These are phyloP conservation scores for Alternaria tenuissima DNA, from an alignment of 2,329 filamentous ascomycete species.

Conservation along the genomic window DNA sequence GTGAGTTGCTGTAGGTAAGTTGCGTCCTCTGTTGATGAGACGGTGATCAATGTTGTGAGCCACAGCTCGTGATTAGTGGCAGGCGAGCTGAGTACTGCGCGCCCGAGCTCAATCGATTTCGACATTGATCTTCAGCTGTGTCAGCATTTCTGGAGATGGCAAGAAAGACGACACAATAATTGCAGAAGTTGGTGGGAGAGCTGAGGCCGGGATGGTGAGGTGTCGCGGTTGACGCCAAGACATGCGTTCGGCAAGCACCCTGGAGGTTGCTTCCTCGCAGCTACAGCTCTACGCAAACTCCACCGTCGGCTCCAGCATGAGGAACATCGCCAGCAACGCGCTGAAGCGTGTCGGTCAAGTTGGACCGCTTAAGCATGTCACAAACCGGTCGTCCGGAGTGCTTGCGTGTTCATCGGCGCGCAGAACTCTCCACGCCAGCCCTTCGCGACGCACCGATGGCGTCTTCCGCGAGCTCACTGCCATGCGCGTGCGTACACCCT, in stretches of 20 bases:
- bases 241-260: slow-evolving; percentile 24
- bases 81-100: slow-evolving; percentile 41
- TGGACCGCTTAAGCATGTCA: slow-evolving; percentile 13
- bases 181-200: slow-evolving; percentile 6
- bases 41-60: slow-evolving; percentile 47
- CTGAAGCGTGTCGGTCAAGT: slow-evolving; percentile 25
- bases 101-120: slow-evolving; percentile 44
- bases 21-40: slow-evolving; percentile 38
- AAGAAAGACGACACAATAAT: neutral
- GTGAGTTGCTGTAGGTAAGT: slow-evolving; percentile 35
- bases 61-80: slow-evolving; percentile 43
- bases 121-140: slow-evolving; percentile 28
- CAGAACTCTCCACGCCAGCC: slow-evolving; percentile 38
- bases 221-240: slow-evolving; percentile 28
- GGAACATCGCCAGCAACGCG: slow-evolving; percentile 25
- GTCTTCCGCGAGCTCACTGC: slow-evolving; percentile 64
- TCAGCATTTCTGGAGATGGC: slow-evolving; percentile 4
- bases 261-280: slow-evolving; percentile 29
- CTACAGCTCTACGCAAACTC: slow-evolving; percentile 13
- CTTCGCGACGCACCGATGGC: slow-evolving; percentile 58
- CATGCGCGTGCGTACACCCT: slow-evolving; percentile 66
- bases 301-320: slow-evolving; percentile 31
- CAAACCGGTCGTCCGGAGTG: neutral
- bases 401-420: slow-evolving; percentile 1
- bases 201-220: neutral